phyloP scores from a whole-genome alignment of 495 filamentous ascomycete genomes.

The Achaetomiella virescens region DNA sequence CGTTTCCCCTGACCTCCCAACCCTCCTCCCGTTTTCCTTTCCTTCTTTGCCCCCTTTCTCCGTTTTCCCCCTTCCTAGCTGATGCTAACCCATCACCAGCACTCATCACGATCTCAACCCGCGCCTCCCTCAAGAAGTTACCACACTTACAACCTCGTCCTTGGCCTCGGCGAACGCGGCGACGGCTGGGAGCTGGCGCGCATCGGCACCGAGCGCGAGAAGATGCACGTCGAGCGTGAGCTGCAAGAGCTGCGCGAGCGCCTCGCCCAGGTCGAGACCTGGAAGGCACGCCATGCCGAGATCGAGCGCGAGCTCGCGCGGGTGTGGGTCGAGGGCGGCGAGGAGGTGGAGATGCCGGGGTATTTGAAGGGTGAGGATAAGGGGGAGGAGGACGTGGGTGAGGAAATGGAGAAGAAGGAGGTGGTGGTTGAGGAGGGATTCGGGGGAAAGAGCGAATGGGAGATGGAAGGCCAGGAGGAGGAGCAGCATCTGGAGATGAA shows the following conservation, averaged over 20 bases:
- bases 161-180: slow-evolving; percentile 63
- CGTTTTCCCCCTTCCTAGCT: not conserved
- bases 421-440: not conserved
- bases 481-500: not conserved
- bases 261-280: slow-evolving; percentile 72
- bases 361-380: not conserved
- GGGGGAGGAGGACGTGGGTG: not conserved
- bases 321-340: slow-evolving; percentile 50
- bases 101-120: slow-evolving; percentile 87
- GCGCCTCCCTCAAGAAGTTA: slow-evolving; percentile 91
- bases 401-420: not conserved
- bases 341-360: slow-evolving; percentile 18
- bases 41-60: not conserved
- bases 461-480: no score
- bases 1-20: no score
- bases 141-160: slow-evolving; percentile 79
- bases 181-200: slow-evolving; percentile 81
- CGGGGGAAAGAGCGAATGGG: no score
- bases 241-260: slow-evolving; percentile 74
- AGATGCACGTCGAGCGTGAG: slow-evolving; percentile 83
- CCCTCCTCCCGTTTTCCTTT: not conserved
- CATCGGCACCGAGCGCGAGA: slow-evolving; percentile 89
- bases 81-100: slow-evolving; percentile 41
- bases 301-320: slow-evolving; percentile 55
- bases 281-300: slow-evolving; percentile 69